Evolutionary conservation across 257 asterid species (phyloP).

Genomic region (Apocynum venetum): DNA sequence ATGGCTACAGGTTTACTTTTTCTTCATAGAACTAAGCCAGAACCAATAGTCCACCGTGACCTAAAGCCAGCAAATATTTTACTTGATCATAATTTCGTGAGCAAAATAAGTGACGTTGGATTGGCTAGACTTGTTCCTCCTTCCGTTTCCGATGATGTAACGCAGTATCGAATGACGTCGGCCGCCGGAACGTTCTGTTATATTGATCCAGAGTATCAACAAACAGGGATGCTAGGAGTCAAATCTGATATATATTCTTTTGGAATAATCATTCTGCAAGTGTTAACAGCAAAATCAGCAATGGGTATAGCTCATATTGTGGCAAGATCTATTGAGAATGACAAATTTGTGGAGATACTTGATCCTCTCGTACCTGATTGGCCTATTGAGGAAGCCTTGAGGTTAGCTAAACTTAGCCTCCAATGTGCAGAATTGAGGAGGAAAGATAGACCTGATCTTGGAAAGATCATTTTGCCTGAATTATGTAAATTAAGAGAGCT

Average conservation of each 20-base stretch:
- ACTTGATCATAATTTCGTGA: slow-evolving; percentile 65
- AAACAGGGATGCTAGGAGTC: slow-evolving; percentile 90
- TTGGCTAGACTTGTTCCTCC: slow-evolving; percentile 80
- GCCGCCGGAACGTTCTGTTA: slow-evolving; percentile 91
- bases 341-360: slow-evolving; percentile 45
- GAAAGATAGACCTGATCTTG: slow-evolving; percentile 87
- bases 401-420: slow-evolving; percentile 52
- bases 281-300: slow-evolving; percentile 64
- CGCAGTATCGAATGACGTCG: slow-evolving; percentile 77
- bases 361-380: slow-evolving; percentile 67
- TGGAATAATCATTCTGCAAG: slow-evolving; percentile 66
- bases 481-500: slow-evolving; percentile 50
- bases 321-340: slow-evolving; percentile 46
- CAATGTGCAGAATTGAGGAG: slow-evolving; percentile 73
- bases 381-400: slow-evolving; percentile 67
- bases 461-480: slow-evolving; percentile 57
- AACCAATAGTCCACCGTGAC: slow-evolving; percentile 90
- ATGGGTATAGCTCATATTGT: slow-evolving; percentile 69
- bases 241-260: slow-evolving; percentile 83
- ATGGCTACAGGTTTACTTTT: slow-evolving; percentile 68
- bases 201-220: slow-evolving; percentile 92
- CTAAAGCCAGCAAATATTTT: slow-evolving; percentile 86
- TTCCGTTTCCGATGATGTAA: slow-evolving; percentile 47
- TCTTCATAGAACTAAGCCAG: slow-evolving; percentile 90
- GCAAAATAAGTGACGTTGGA: slow-evolving; percentile 86